phyloP scores from a whole-genome alignment of 2,329 filamentous ascomycete genomes.

The Scleromitrula shiraiana region DNA sequence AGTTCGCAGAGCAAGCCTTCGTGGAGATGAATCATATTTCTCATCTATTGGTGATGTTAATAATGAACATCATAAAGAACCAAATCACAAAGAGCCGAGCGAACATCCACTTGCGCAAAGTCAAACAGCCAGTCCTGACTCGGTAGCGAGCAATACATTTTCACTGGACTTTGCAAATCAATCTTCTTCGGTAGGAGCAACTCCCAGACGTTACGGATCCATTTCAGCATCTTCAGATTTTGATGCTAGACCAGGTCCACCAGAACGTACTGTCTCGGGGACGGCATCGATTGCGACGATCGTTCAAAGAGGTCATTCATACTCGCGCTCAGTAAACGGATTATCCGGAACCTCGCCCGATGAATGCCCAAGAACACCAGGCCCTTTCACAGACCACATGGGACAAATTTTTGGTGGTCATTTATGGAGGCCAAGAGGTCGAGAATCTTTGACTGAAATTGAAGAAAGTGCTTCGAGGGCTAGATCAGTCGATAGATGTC shows the following conservation, averaged over 20 bases:
- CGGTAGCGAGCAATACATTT: slow-evolving; percentile 27
- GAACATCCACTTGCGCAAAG: slow-evolving; percentile 73
- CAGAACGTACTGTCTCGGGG: slow-evolving; percentile 27
- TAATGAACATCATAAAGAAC: slow-evolving; percentile 12
- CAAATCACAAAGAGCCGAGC: slow-evolving; percentile 34
- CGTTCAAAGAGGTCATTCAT: slow-evolving; percentile 25
- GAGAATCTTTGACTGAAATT: slow-evolving; percentile 28
- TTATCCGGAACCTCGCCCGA: slow-evolving; percentile 11
- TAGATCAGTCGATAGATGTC: slow-evolving; percentile 55
- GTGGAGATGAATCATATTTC: slow-evolving; percentile 50
- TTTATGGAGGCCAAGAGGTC: slow-evolving; percentile 18
- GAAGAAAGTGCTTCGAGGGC: slow-evolving; percentile 42
- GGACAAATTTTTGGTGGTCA: slow-evolving; percentile 22
- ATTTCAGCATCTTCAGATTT: slow-evolving; percentile 32
- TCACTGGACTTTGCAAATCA: slow-evolving; percentile 30
- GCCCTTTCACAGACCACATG: slow-evolving; percentile 24
- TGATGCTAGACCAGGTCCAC: slow-evolving; percentile 33
- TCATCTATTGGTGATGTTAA: slow-evolving; percentile 34
- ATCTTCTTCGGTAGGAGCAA: slow-evolving; percentile 34
- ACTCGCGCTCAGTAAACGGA: slow-evolving; percentile 31
- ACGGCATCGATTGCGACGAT: slow-evolving; percentile 27
- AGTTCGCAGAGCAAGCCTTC: slow-evolving; percentile 45
- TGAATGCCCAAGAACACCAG: slow-evolving; percentile 15
- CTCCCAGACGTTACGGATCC: slow-evolving; percentile 27
- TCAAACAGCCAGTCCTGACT: slow-evolving; percentile 58